A percentile compares a stretch with the other conserved stretches of the same genome.
Evolutionary conservation across 139 green algal genomes (phyloP).

Genomic region (Picochlorum sp.): DNA sequence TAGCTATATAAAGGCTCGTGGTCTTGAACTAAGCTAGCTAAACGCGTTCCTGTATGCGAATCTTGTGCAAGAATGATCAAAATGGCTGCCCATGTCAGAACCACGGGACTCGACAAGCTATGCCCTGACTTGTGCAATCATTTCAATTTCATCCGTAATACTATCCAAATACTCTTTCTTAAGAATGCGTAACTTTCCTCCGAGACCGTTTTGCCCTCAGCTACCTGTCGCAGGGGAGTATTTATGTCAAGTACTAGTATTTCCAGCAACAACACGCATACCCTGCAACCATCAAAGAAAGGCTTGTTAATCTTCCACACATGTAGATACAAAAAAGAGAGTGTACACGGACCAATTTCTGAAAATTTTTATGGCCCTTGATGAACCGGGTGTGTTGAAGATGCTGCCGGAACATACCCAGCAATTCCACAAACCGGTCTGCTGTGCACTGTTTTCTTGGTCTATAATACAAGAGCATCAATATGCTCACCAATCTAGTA

Average conservation of each 20-base stretch:
- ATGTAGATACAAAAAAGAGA: too few relatives aligned
- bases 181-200: constrained; percentile 17
- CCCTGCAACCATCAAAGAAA: constrained; percentile 17
- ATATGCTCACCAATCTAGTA: constrained; percentile 40
- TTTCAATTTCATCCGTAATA: constrained; percentile 17
- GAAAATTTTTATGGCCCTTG: not conserved
- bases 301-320: not conserved
- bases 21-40: too few relatives aligned
- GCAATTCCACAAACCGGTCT: constrained; percentile 36
- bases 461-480: constrained; percentile 52
- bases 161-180: not conserved
- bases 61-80: not conserved
- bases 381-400: constrained; percentile 20
- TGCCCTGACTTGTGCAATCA: constrained; percentile 9
- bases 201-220: not conserved
- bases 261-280: constrained; percentile 36
- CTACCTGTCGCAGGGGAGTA: constrained; percentile 8
- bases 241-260: constrained; percentile 37
- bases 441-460: constrained; percentile 34
- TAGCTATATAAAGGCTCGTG: too few relatives aligned
- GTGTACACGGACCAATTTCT: not conserved
- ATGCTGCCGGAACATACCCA: constrained; percentile 27
- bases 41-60: not conserved
- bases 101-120: not conserved
- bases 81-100: not conserved